Evolutionary conservation across 768 basidiomycete species (phyloP), one percentile per base, ranked within the genome.

Genomic region (Coprinopsis strossmayeri): DNA sequence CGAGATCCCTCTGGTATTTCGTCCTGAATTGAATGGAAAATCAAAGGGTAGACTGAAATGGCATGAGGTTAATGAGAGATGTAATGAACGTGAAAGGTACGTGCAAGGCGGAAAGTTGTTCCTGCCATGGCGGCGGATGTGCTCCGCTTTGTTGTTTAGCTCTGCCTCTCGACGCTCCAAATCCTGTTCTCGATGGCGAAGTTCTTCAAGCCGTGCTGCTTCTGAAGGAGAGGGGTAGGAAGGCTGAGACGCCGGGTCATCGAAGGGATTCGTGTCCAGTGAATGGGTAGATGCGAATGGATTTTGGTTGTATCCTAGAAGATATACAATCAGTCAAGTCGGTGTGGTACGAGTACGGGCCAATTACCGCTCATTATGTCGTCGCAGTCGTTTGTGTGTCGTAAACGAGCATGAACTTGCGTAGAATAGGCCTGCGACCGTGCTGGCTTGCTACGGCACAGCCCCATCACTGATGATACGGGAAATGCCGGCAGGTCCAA

Each of bases 21-120:
- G 51, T 88, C 88, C 59, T 74, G 62, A 60, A 97, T 95, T 49
- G 91, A 87, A 67, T 99, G 96, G 71, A 82, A 96, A 62, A 99
- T 84, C 58, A 99, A 71, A 41, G 95, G 95, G 62, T 82, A 93
- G 73, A 92, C 92, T 95, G 66, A 54, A 40, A 44, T 10, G 49
- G 50, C 43, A 9, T 40, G 32, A 32, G 30, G 7, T 15, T 32
- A 32, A 7, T 15, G 30, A 32, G 9, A 32, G 15, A 7, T 32
- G 30, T 15, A 15, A 41, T 38, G 47, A 15, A n/a, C 30, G 38
- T 48, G 49, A 24, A 20, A 56, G 35, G 43, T 12, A 72, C 87
- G 61, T 57, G 87, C 92, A 94, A 12, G 81, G 81, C 27, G 95
- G 95, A 84, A 89, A 99, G 67, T 99, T 99, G 63, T 89, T 94